Conservation (phyloP, 805 yeast species). For the Alloascoidea hylecoeti region DNA sequence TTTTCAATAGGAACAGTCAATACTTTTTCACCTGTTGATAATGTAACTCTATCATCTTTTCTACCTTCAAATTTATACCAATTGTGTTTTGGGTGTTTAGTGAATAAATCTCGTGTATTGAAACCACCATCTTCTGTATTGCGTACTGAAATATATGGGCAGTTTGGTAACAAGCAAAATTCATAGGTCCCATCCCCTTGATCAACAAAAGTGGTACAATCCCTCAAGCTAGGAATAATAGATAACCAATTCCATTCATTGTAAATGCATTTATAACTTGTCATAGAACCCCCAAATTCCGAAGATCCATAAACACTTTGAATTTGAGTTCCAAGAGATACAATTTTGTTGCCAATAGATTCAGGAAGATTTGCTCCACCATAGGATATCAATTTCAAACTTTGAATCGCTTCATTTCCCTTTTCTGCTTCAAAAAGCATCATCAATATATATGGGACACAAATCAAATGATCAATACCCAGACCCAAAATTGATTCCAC, state of each 20-base stretch:
- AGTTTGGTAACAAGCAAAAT: too few relatives aligned
- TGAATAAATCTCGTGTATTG: too few relatives aligned
- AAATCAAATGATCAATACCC: slow-evolving; percentile 5
- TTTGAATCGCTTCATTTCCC: slow-evolving; percentile 4
- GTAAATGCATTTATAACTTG: too few relatives aligned
- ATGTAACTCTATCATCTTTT: slow-evolving; percentile 6
- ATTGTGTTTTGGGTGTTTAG: too few relatives aligned
- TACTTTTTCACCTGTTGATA: slow-evolving; percentile 8
- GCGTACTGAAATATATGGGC: too few relatives aligned
- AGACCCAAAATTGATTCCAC: slow-evolving; percentile 2
- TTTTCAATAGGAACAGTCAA: slow-evolving; percentile 7
- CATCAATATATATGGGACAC: slow-evolving; percentile 7
- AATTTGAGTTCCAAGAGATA: too few relatives aligned
- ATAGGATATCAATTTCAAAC: slow-evolving; percentile 4
- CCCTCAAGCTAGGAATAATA: too few relatives aligned
- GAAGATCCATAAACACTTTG: too few relatives aligned
- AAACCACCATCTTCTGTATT: too few relatives aligned
- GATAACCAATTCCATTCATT: too few relatives aligned
- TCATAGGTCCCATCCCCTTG: too few relatives aligned
- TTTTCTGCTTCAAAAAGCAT: slow-evolving; percentile 5
- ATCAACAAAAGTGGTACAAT: too few relatives aligned
- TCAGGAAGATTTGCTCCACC: slow-evolving; percentile 7
- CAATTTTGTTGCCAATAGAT: slow-evolving; percentile 5
- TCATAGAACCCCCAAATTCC: slow-evolving; percentile 6
- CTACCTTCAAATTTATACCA: slow-evolving; percentile 7